Percentiles rank a stretch among this genome's conserved stretches.
Evolutionary conservation across 176 grass and related monocot genomes (phyloP).

Genomic region (Carex littledalei): DNA sequence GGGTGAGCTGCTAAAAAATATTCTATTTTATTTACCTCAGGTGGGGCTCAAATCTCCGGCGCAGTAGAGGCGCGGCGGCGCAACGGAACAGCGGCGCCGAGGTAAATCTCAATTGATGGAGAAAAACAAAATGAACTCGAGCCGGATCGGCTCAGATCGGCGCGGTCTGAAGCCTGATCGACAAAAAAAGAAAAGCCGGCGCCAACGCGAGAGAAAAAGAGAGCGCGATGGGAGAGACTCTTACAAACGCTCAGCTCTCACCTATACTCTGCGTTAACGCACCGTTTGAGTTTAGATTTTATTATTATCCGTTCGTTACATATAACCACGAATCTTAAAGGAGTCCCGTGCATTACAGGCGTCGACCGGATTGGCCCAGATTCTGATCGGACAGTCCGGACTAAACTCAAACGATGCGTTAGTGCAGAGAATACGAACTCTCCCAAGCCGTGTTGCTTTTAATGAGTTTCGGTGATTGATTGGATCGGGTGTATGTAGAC

Average conservation of each 20-base stretch:
- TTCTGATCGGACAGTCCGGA: no score
- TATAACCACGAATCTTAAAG: no score
- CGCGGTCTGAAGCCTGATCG: slow-evolving; percentile 20
- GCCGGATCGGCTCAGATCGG: neutral
- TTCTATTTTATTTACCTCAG: neutral
- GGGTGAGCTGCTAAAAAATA: neutral
- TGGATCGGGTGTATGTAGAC: neutral
- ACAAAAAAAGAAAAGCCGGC: slow-evolving; percentile 23
- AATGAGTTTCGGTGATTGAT: neutral
- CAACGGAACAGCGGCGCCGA: neutral
- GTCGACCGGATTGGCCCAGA: no score
- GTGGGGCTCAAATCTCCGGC: neutral
- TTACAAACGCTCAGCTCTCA: no score
- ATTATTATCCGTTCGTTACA: no score
- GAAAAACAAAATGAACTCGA: neutral
- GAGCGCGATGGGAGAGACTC: neutral
- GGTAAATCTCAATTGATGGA: neutral
- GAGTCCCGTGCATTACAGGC: no score
- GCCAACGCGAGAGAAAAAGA: neutral
- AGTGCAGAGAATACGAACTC: no score
- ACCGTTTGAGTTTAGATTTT: no score
- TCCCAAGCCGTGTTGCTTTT: neutral
- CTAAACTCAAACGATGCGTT: no score
- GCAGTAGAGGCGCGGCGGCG: neutral
- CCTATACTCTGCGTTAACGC: no score